A percentile compares a stretch with the other conserved stretches of the same genome.
phyloP scores from a whole-genome alignment of 495 filamentous ascomycete genomes.

The Pseudoneurospora amorphoporcata region DNA sequence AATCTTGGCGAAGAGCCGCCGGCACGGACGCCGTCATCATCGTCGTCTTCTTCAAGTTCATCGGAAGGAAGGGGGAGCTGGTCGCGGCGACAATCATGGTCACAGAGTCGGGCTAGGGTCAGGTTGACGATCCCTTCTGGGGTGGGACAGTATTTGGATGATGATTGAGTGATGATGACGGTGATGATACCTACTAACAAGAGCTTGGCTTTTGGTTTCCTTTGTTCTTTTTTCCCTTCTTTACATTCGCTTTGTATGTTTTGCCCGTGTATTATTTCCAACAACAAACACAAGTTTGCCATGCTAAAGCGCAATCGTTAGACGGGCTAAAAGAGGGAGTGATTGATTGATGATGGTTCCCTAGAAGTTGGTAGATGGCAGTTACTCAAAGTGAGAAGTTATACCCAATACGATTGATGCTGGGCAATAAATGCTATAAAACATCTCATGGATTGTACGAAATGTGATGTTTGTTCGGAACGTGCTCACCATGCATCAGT shows the following conservation, averaged over 20 bases:
- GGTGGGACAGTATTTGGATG: neutral
- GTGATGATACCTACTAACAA: neutral
- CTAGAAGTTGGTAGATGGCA: neutral
- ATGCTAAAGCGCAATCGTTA: neutral
- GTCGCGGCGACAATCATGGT: neutral
- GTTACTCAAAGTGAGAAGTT: neutral
- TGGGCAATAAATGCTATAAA: too few relatives aligned
- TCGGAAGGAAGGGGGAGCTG: neutral
- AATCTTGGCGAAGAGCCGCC: neutral
- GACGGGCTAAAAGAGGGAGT: neutral
- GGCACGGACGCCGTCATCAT: neutral
- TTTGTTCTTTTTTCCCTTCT: neutral
- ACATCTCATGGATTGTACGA: neutral
- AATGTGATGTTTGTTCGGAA: neutral
- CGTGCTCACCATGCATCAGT: neutral
- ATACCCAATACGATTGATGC: neutral
- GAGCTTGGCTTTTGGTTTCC: neutral
- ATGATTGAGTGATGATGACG: neutral
- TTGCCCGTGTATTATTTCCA: neutral
- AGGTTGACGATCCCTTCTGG: neutral
- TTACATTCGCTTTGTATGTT: neutral
- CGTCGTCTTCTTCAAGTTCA: neutral
- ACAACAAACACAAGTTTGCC: neutral
- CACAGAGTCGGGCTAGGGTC: neutral
- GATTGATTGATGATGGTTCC: neutral